Evolutionary conservation across 2,329 filamentous ascomycete genomes (phyloP).

Genomic region (Acrocalymma vagum): DNA sequence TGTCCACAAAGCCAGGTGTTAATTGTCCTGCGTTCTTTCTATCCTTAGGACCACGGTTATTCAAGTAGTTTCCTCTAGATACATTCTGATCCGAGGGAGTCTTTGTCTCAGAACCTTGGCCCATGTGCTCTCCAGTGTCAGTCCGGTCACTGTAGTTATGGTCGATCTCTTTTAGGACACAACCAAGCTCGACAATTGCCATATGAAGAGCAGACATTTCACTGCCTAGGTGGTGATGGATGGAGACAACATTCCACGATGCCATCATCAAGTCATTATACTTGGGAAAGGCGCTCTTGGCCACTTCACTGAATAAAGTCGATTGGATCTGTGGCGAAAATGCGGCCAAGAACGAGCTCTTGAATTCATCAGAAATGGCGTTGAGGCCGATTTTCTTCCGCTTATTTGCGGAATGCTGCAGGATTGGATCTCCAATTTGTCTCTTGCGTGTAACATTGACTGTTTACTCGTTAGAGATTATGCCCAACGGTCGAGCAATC

Average conservation of each 20-base stretch:
- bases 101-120: too few species aligned
- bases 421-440: constrained; percentile 18
- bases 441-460: constrained; percentile 15
- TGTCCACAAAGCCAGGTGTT: too few species aligned
- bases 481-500: background rate
- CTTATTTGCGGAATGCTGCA: constrained; percentile 35
- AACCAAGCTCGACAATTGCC: constrained; percentile 32
- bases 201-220: constrained; percentile 36
- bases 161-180: constrained; percentile 38
- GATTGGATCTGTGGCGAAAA: constrained; percentile 34
- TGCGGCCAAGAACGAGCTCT: constrained; percentile 27
- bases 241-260: constrained; percentile 39
- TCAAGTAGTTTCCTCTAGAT: too few species aligned
- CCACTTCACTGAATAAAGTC: constrained; percentile 36
- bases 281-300: constrained; percentile 34
- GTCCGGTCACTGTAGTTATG: too few species aligned
- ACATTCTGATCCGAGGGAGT: too few species aligned
- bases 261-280: constrained; percentile 42
- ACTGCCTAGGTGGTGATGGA: constrained; percentile 34
- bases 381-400: constrained; percentile 28
- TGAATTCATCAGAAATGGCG: constrained; percentile 29
- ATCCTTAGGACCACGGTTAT: too few species aligned
- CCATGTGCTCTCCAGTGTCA: too few species aligned
- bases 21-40: too few species aligned
- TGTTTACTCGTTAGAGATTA: constrained; percentile 2